Evolutionary conservation across 2,329 filamentous ascomycete genomes (phyloP).

Genomic region (Cercospora janseana): DNA sequence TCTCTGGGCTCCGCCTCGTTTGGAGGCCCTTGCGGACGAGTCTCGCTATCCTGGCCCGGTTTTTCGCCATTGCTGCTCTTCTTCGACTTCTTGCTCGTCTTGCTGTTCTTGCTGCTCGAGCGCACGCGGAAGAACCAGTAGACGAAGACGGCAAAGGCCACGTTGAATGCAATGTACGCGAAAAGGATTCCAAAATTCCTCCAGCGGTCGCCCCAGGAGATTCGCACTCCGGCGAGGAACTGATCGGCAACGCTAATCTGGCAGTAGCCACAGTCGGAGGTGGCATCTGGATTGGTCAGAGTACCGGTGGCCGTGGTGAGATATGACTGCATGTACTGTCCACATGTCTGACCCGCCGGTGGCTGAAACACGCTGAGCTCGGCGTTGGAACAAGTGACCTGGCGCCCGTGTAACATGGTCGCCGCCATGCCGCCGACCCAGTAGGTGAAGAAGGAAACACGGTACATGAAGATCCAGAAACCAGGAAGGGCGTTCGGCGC

Average conservation of each 20-base stretch:
- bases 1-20: slow-evolving; percentile 4
- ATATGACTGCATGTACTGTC: slow-evolving; percentile 47
- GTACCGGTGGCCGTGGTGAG: slow-evolving; percentile 41
- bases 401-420: slow-evolving; percentile 45
- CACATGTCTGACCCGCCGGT: slow-evolving; percentile 44
- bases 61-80: slow-evolving; percentile 12
- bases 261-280: slow-evolving; percentile 52
- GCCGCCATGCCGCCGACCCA: slow-evolving; percentile 47
- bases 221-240: slow-evolving; percentile 46
- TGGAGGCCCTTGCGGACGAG: slow-evolving; percentile 6
- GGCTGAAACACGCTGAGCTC: slow-evolving; percentile 47
- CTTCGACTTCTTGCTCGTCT: slow-evolving; percentile 23
- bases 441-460: slow-evolving; percentile 66
- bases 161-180: slow-evolving; percentile 65
- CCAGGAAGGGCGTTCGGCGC: slow-evolving; percentile 58
- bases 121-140: slow-evolving; percentile 64
- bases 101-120: slow-evolving; percentile 22
- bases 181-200: slow-evolving; percentile 70
- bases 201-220: slow-evolving; percentile 56
- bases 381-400: slow-evolving; percentile 48
- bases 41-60: slow-evolving; percentile 9
- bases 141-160: slow-evolving; percentile 55
- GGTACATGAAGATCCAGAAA: slow-evolving; percentile 80
- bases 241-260: slow-evolving; percentile 46
- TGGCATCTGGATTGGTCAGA: slow-evolving; percentile 47